Conservation (phyloP, 169 alveolate species). For the Eimeria mitis region DNA sequence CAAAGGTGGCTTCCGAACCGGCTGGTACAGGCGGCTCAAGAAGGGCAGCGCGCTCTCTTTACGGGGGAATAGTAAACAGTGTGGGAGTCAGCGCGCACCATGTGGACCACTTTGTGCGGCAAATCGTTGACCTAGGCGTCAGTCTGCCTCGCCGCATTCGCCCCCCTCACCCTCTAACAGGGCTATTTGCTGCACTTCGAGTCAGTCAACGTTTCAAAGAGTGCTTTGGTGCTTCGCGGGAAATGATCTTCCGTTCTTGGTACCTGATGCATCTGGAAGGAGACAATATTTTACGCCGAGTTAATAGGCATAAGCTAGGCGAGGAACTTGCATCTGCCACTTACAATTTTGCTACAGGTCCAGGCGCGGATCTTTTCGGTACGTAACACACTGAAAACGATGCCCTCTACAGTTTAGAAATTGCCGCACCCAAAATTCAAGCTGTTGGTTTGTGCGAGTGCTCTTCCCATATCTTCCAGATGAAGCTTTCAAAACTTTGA, state of each 20-base stretch:
- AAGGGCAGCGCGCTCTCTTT: slow-evolving; percentile 41
- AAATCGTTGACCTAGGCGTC: neutral
- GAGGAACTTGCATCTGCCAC: slow-evolving; percentile 46
- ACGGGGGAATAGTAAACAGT: slow-evolving; percentile 66
- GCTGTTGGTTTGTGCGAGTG: neutral
- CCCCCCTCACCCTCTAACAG: slow-evolving; percentile 45
- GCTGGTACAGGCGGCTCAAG: neutral
- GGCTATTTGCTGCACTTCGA: slow-evolving; percentile 61
- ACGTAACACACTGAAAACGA: neutral
- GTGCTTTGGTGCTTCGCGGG: slow-evolving; percentile 16
- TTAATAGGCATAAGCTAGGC: slow-evolving; percentile 5
- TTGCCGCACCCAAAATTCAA: slow-evolving; percentile 16
- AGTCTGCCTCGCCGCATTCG: slow-evolving; percentile 17
- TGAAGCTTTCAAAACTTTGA: slow-evolving; percentile 45
- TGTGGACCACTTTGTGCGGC: slow-evolving; percentile 42
- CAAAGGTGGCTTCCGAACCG: slow-evolving; percentile 16
- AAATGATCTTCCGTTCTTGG: slow-evolving; percentile 60
- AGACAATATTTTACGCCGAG: slow-evolving; percentile 23
- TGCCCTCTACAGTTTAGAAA: neutral
- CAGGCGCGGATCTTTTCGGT: slow-evolving; percentile 16
- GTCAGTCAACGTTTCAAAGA: slow-evolving; percentile 43
- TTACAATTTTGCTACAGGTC: slow-evolving; percentile 15
- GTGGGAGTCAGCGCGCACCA: slow-evolving; percentile 49
- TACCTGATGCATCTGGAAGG: slow-evolving; percentile 69
- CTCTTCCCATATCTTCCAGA: slow-evolving; percentile 2